Conservation (phyloP, 164 flowering plant species). For the Magnolia sinica region DNA sequence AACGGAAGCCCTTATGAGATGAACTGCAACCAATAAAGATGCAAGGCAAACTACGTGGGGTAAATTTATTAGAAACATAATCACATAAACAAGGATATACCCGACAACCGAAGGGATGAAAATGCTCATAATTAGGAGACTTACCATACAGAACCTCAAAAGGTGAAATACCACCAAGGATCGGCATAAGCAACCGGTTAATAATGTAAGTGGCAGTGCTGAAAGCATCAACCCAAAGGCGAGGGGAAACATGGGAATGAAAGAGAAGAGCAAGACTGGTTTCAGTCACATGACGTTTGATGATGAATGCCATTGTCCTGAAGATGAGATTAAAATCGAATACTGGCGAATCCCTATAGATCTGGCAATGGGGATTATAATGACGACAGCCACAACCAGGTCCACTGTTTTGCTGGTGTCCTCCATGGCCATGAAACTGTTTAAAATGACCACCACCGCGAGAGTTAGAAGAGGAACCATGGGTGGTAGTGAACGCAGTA, state of each 20-base stretch:
- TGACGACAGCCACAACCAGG: neutral
- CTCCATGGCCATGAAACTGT: neutral
- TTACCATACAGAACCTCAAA: neutral
- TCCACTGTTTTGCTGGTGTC: neutral
- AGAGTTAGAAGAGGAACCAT: neutral
- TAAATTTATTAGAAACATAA: neutral
- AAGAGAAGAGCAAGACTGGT: neutral
- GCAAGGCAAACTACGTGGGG: neutral
- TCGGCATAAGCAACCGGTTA: neutral
- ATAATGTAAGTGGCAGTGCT: neutral
- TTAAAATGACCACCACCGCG: neutral
- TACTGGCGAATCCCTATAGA: neutral
- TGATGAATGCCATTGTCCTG: neutral
- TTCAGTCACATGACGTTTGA: neutral
- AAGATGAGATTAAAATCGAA: too few species aligned
- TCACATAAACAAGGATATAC: neutral
- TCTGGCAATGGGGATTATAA: neutral
- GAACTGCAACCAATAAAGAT: neutral
- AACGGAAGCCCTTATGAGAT: neutral
- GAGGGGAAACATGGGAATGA: neutral
- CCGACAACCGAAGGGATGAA: neutral
- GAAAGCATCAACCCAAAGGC: neutral
- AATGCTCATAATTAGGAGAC: neutral
- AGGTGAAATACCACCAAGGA: neutral
- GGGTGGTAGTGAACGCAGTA: neutral